Evolutionary conservation across 345 rosid species (phyloP), one percentile per base, ranked within the genome.

Genomic region (Nasturtium officinale): DNA sequence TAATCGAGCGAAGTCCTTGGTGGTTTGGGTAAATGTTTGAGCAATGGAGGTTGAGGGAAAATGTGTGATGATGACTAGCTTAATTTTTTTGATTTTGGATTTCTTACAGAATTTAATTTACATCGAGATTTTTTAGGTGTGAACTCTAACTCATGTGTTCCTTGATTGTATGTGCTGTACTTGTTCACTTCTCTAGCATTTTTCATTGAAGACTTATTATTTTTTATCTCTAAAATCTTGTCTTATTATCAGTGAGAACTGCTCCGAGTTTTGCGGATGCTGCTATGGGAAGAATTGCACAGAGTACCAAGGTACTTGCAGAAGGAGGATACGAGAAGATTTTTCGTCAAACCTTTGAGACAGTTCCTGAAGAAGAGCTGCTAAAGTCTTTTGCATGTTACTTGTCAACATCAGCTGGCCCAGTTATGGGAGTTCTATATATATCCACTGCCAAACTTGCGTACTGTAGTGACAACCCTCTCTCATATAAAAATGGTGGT

Each of bases 281-380:
- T 74, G 89, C 96, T 7, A 76, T 90, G 84, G 92, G 93, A 83
- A 90, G 92, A 81, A 82, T 90, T 68, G 93, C 96, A 10, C 93
- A 87, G 65, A 88, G 89, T 67, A 86, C 89, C 21, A 87, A 90
- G 73, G 88, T 90, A 50, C 79, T 90, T 37, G 93, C 92, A 37
- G 93, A 90, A 80, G 93, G 91, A 73, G 96, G 96, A 63, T 86
- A 87, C 45, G 91, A 87, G 81, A 90, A 87, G 70, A 84, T 85
- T 26, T 90, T 90, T 69, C 80, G 76, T 50, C 92, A 87, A 66
- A 87, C 91, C 55, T 90, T 90, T 72, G 96, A 86, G 69, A 87
- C 92, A 3, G 86, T 81, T 78, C 93, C 91, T 1, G 91, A 86
- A 72, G 96, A 87, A 72, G 54, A 73, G 66, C 82, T 90, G 46